A percentile compares a stretch with the other conserved stretches of the same genome.
phyloP scores from a whole-genome alignment of 2,329 filamentous ascomycete genomes.

The Grosmannia serpens region DNA sequence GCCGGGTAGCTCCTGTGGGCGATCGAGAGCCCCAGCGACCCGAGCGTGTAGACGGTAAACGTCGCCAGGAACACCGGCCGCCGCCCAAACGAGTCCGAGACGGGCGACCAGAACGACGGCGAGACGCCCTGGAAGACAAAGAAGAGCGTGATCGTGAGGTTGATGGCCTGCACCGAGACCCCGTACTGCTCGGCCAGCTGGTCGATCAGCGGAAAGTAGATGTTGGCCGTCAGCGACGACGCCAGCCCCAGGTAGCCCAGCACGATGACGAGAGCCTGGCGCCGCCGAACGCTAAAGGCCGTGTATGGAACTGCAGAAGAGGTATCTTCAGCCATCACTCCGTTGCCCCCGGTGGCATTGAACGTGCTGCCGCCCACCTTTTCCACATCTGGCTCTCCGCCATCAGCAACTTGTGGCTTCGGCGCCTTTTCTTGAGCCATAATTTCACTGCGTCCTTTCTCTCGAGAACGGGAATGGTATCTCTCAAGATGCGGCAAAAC shows the following conservation, averaged over 20 bases:
- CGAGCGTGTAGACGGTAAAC: background rate
- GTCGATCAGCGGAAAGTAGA: slow-evolving; percentile 34
- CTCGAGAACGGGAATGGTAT: too few species aligned
- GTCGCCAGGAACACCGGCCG: slow-evolving; percentile 25
- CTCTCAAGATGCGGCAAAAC: too few species aligned
- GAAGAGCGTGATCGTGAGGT: slow-evolving; percentile 33
- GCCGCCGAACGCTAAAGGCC: too few species aligned
- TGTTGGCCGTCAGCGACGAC: slow-evolving; percentile 25
- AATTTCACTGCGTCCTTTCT: too few species aligned
- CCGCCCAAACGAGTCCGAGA: slow-evolving; percentile 35
- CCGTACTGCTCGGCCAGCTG: slow-evolving; percentile 15
- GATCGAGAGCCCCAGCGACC: background rate
- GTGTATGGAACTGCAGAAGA: too few species aligned
- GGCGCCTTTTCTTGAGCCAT: too few species aligned
- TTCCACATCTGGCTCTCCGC: too few species aligned
- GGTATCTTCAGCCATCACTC: too few species aligned
- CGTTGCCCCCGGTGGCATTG: too few species aligned
- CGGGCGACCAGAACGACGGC: slow-evolving; percentile 34
- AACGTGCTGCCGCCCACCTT: too few species aligned
- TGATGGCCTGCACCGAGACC: slow-evolving; percentile 20
- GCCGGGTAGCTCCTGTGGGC: slow-evolving; percentile 6
- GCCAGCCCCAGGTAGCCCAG: background rate
- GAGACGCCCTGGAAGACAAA: slow-evolving; percentile 39
- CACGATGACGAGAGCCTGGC: background rate
- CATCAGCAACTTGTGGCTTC: too few species aligned